These are phyloP conservation scores for Ceratocystis lukuohia DNA, from an alignment of 2,329 filamentous ascomycete species.

Conservation along the genomic window DNA sequence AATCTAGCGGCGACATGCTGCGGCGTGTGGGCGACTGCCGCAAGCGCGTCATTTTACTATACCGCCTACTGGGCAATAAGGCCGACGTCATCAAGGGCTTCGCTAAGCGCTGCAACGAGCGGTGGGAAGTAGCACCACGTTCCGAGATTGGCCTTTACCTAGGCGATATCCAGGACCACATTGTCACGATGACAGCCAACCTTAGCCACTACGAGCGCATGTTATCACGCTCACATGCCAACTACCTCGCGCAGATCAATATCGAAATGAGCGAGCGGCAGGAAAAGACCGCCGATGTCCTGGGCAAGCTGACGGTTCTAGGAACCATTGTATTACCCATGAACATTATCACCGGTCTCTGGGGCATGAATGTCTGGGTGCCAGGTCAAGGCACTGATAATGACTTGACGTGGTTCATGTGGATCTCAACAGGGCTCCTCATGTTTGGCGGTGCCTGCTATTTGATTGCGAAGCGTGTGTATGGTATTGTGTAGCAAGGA, in stretches of 20 bases:
- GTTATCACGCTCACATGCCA: slow-evolving; percentile 78
- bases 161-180: slow-evolving; percentile 97
- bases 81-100: slow-evolving; percentile 99
- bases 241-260: slow-evolving; percentile 98
- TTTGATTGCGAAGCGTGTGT: slow-evolving; percentile 68
- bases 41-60: slow-evolving; percentile 94
- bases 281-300: slow-evolving; percentile 86
- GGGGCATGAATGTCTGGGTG: slow-evolving; percentile 98
- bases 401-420: slow-evolving; percentile 62
- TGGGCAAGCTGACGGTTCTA: slow-evolving; percentile 87
- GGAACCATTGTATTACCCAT: slow-evolving; percentile 95
- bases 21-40: slow-evolving; percentile 83
- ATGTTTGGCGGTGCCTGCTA: slow-evolving; percentile 71
- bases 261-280: slow-evolving; percentile 97
- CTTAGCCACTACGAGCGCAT: slow-evolving; percentile 92
- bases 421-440: slow-evolving; percentile 59
- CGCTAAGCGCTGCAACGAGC: slow-evolving; percentile 93
- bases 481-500: slow-evolving; percentile 52
- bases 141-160: slow-evolving; percentile 96
- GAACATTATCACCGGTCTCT: slow-evolving; percentile 97
- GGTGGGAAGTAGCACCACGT: slow-evolving; percentile 89
- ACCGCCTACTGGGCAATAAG: slow-evolving; percentile 86
- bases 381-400: slow-evolving; percentile 75
- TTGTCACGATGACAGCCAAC: slow-evolving; percentile 97
- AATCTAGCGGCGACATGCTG: slow-evolving; percentile 66